Evolutionary conservation across 1,139 yeast genomes (phyloP).

Genomic region (Suhomyces yuchorum): DNA sequence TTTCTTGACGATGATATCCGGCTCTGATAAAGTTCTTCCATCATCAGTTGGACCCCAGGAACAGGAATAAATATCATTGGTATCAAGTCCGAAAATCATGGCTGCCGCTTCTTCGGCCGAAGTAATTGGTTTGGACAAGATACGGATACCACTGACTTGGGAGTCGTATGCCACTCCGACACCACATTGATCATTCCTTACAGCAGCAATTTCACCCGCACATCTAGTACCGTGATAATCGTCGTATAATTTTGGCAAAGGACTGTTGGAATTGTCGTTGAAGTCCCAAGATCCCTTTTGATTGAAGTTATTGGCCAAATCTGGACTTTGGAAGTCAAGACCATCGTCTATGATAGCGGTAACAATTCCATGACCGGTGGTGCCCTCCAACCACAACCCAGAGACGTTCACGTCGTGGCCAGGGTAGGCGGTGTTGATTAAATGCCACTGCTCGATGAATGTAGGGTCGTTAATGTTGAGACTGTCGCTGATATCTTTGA

Average conservation of each 20-base stretch:
- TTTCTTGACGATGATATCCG: slow-evolving; percentile 72
- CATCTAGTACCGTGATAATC: slow-evolving; percentile 98
- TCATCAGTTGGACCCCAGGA: slow-evolving; percentile 99
- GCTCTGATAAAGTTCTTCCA: slow-evolving; percentile 84
- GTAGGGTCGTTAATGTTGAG: slow-evolving; percentile 77
- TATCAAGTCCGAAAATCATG: slow-evolving; percentile 73
- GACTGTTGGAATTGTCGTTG: slow-evolving; percentile 72
- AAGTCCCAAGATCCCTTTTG: slow-evolving; percentile 87
- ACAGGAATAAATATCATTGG: slow-evolving; percentile 91
- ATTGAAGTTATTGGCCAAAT: slow-evolving; percentile 70
- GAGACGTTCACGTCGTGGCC: slow-evolving; percentile 88
- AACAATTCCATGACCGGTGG: slow-evolving; percentile 79
- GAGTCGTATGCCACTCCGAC: slow-evolving; percentile 91
- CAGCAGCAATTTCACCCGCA: slow-evolving; percentile 97
- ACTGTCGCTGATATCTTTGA: slow-evolving; percentile 49
- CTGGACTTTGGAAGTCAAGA: slow-evolving; percentile 75
- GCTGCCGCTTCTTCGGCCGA: slow-evolving; percentile 92
- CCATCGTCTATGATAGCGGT: slow-evolving; percentile 96
- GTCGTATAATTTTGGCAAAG: slow-evolving; percentile 77
- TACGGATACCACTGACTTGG: slow-evolving; percentile 86
- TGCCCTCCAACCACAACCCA: slow-evolving; percentile 80
- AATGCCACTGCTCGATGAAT: slow-evolving; percentile 87
- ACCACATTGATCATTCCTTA: slow-evolving; percentile 86
- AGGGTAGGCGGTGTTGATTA: slow-evolving; percentile 67
- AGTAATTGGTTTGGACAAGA: slow-evolving; percentile 76